Percentiles rank a stretch among this genome's conserved stretches.
Conservation (phyloP, 176 grass and related monocot species). For the Triticum monococcum region DNA sequence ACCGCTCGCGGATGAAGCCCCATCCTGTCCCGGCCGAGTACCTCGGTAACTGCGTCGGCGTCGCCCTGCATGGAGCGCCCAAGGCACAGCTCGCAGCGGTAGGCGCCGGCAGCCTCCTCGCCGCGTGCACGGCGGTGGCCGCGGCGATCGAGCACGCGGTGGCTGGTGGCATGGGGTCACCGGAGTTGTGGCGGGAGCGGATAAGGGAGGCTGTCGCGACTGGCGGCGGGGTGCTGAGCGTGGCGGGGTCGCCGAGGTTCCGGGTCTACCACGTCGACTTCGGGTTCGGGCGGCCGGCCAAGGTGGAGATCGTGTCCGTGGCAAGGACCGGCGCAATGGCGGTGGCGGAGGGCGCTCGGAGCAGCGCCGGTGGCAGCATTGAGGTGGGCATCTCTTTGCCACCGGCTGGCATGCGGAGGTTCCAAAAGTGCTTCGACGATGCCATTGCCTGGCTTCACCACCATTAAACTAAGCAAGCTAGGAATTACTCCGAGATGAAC, state of each 20-base stretch:
- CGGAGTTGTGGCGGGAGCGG: background rate
- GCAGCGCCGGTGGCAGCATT: conserved; percentile 28
- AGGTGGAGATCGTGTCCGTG: conserved; percentile 49
- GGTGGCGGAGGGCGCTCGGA: conserved; percentile 36
- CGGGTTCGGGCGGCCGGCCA: conserved; percentile 44
- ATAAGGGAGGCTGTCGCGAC: background rate
- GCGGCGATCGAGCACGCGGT: conserved; percentile 24
- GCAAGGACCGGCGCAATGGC: conserved; percentile 28
- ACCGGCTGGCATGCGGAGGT: conserved; percentile 33
- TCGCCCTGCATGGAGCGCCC: background rate
- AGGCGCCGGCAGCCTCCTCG: background rate
- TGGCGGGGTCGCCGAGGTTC: conserved; percentile 46
- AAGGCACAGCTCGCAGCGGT: background rate
- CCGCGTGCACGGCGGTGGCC: conserved; percentile 19
- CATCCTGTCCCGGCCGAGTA: conserved; percentile 33
- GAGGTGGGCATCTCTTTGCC: conserved; percentile 56
- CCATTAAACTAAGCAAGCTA: too few relatives aligned
- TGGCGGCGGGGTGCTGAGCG: too few relatives aligned
- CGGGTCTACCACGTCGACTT: conserved; percentile 54
- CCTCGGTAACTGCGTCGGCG: conserved; percentile 57
- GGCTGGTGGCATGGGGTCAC: background rate
- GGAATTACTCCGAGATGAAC: too few relatives aligned
- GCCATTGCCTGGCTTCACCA: background rate
- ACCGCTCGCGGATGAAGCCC: conserved; percentile 23
- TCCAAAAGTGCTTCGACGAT: conserved; percentile 25